Percentiles rank a stretch among this genome's conserved stretches.
phyloP scores from a whole-genome alignment of 441 rosid species.

The Eutrema salsugineum region DNA sequence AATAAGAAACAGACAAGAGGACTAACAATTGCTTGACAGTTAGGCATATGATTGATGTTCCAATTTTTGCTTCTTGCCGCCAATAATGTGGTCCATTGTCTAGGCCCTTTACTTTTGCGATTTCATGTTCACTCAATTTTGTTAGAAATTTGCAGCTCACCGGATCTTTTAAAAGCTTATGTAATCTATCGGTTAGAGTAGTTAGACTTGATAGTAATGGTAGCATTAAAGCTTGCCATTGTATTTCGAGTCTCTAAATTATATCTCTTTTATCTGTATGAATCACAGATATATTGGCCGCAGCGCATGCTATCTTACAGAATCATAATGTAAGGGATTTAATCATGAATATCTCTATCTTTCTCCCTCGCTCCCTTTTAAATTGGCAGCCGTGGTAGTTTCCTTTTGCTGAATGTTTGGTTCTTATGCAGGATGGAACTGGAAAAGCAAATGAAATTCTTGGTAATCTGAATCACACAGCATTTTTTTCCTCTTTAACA shows the following conservation, averaged over 20 bases:
- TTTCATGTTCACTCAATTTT: background rate
- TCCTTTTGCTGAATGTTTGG: conserved; percentile 5
- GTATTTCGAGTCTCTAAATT: conserved; percentile 3
- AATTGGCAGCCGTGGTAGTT: background rate
- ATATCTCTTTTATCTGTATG: conserved; percentile 4
- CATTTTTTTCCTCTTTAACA: background rate
- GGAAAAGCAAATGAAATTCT: conserved; percentile 73
- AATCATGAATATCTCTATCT: conserved; percentile 1
- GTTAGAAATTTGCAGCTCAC: background rate
- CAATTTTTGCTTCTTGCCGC: background rate
- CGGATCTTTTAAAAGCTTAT: background rate
- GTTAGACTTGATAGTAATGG: background rate
- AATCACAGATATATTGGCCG: conserved; percentile 80
- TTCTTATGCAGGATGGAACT: conserved; percentile 63
- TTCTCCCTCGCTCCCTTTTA: background rate
- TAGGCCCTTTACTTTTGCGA: background rate
- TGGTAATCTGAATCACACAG: conserved; percentile 40
- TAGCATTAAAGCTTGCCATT: background rate
- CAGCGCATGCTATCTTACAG: conserved; percentile 79
- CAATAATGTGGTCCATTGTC: background rate
- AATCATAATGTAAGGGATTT: conserved; percentile 64
- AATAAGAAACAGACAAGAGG: background rate
- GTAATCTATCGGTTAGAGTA: background rate
- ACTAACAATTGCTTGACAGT: background rate
- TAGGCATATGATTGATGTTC: background rate